Evolutionary conservation across 768 basidiomycete genomes (phyloP), one percentile per base, ranked within the genome.

Genomic region (Leucocoprinus leucothites): DNA sequence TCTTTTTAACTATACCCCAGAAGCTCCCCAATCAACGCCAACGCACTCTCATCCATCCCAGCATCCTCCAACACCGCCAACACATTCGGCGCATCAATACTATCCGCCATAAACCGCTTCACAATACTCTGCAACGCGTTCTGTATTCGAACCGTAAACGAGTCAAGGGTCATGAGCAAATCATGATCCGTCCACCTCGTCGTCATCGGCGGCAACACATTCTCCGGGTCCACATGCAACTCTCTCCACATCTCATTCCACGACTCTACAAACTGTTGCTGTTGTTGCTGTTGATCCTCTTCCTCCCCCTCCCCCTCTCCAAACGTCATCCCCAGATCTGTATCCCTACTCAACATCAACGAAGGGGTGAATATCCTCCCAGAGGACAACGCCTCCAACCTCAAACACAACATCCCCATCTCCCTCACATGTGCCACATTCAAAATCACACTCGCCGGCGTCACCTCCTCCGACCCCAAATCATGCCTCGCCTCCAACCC

Each of bases 361-460:
- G 68, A 60, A 2, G 78, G 65, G 18, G 77, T 76, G 71, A 89
- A 88, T 11, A 86, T 71, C 3, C 86, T 80, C 0, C 71, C 74
- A 3, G 84, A 79, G 2, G 86, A 78, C 24, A 94, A 76, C 2
- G 88, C 82, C 70, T 98, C 94, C 26, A 94, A 74, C 3, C 93
- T 82, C 21, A 95, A 72, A 64, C 89, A 87, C 9, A 95, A 66
- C 59, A 82, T 63, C 0, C 85, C 89, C 44, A 98, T 70, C 57
- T 88, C 82, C 48, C 80, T 80, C 64, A 93, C 84, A 66, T 92
- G 87, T 13, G 79, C 79, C n/a, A 89, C 77, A 57, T 77, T 84
- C 72, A 87, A 86, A 59, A 80, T 82, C n/a, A 85, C 77, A 52
- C 81, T 75, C 6, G 62, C 59, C 21, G 80, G 81, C 6, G 72